Percentiles rank a stretch among this genome's conserved stretches.
Conservation (phyloP, 1,139 yeast genomes). For the Saccharomyces hybrid region DNA sequence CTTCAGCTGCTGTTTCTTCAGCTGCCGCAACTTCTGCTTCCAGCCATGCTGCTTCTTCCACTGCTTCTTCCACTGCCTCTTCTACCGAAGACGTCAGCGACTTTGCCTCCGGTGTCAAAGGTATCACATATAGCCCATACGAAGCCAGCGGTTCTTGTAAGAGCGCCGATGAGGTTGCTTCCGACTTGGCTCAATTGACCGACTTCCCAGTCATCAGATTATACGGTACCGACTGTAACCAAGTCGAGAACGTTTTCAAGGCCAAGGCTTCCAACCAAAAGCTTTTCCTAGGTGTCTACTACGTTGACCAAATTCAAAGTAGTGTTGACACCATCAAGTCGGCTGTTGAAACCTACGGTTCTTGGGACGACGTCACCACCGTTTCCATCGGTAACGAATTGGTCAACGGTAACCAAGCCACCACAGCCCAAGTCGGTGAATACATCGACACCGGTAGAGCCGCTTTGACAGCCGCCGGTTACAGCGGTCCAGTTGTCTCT, state of each 20-base stretch:
- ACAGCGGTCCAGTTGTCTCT: constrained; percentile 63
- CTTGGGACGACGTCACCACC: constrained; percentile 66
- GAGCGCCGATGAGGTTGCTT: constrained; percentile 46
- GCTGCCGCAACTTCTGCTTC: constrained; percentile 21
- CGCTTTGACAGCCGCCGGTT: constrained; percentile 56
- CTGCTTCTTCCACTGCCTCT: constrained; percentile 23
- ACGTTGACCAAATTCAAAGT: constrained; percentile 44
- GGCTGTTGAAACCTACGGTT: constrained; percentile 51
- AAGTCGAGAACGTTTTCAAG: constrained; percentile 60
- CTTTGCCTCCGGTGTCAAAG: constrained; percentile 40
- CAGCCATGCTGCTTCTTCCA: constrained; percentile 16
- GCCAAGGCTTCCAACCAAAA: constrained; percentile 56
- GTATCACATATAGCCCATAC: constrained; percentile 83
- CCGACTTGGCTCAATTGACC: constrained; percentile 50
- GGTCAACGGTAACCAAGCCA: constrained; percentile 61
- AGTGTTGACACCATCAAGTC: constrained; percentile 46
- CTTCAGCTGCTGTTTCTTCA: constrained; percentile 21
- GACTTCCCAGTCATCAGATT: constrained; percentile 60
- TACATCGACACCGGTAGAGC: constrained; percentile 52
- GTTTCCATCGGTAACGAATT: constrained; percentile 77
- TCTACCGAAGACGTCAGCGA: constrained; percentile 24
- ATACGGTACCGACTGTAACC: constrained; percentile 79
- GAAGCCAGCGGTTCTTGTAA: constrained; percentile 66
- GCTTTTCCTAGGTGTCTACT: constrained; percentile 64
- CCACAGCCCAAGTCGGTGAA: constrained; percentile 46